These are phyloP conservation scores for Amauroascus niger DNA, from an alignment of 2,329 filamentous ascomycete species.

Conservation along the genomic window DNA sequence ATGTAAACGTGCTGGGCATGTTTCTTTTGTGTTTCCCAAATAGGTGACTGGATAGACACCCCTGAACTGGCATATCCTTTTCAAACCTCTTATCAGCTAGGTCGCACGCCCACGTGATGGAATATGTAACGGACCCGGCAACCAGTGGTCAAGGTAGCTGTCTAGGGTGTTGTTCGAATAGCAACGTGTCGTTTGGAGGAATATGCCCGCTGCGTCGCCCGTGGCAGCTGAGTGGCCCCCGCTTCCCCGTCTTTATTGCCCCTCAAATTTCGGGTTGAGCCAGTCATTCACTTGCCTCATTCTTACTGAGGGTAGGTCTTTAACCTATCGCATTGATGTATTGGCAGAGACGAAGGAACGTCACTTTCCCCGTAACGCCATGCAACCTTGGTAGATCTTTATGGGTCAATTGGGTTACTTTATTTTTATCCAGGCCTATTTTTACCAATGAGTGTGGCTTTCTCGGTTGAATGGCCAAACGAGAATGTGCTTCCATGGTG, in stretches of 20 bases:
- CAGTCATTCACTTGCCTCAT: neutral
- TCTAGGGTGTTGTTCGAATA: neutral
- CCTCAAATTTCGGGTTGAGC: neutral
- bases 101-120: neutral
- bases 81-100: neutral
- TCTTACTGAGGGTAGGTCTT: neutral
- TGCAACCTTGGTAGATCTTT: neutral
- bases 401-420: neutral
- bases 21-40: neutral
- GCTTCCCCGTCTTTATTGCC: neutral
- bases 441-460: neutral
- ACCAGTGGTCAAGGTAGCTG: neutral
- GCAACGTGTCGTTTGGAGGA: neutral
- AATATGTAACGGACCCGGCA: neutral
- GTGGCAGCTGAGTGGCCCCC: neutral
- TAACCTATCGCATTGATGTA: neutral
- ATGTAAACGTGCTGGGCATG: neutral
- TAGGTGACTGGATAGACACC: neutral
- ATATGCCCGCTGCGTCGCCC: neutral
- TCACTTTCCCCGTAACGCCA: neutral
- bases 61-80: neutral
- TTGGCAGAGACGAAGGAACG: neutral
- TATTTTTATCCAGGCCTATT: neutral
- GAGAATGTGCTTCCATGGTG: neutral
- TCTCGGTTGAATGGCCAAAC: neutral